A percentile compares a stretch with the other conserved stretches of the same genome.
phyloP scores from a whole-genome alignment of 192 early-diverging fungal genomes.

The Coemansia reversa region DNA sequence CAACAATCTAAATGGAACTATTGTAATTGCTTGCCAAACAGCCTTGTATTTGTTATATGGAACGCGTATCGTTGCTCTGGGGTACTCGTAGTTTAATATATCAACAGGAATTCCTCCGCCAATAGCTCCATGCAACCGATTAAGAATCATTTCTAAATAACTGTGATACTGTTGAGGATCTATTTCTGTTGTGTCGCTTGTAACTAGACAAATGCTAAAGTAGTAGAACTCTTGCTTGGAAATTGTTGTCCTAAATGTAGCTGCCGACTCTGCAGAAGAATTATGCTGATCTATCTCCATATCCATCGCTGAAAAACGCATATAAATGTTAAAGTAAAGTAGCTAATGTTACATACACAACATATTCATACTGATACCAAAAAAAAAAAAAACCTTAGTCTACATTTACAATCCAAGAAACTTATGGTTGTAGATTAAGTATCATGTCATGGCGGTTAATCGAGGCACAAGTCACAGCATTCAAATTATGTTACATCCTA shows the following conservation, averaged over 20 bases:
- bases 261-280: not conserved
- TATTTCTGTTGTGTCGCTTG: slow-evolving; percentile 2
- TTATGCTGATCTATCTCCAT: slow-evolving; percentile 12
- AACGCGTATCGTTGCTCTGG: slow-evolving; percentile 34
- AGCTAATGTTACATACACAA: not conserved
- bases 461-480: not conserved
- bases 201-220: slow-evolving; percentile 26
- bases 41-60: slow-evolving; percentile 30
- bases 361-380: not conserved
- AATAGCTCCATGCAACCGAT: slow-evolving; percentile 40
- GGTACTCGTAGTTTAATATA: slow-evolving; percentile 22
- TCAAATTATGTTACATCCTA: not conserved
- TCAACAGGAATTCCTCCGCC: slow-evolving; percentile 40
- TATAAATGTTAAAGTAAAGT: not conserved
- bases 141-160: slow-evolving; percentile 24
- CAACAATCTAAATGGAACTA: slow-evolving; percentile 26
- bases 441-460: not conserved
- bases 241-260: slow-evolving; percentile 38
- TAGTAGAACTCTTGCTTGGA: slow-evolving; percentile 51
- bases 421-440: not conserved
- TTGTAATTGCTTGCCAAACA: slow-evolving; percentile 47
- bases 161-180: slow-evolving; percentile 22
- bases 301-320: not conserved
- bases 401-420: not conserved
- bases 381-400: not conserved